A percentile compares a stretch with the other conserved stretches of the same genome.
These are phyloP conservation scores for Colletotrichum echinochloae DNA, from an alignment of 2,329 filamentous ascomycete genomes.

Conservation along the genomic window DNA sequence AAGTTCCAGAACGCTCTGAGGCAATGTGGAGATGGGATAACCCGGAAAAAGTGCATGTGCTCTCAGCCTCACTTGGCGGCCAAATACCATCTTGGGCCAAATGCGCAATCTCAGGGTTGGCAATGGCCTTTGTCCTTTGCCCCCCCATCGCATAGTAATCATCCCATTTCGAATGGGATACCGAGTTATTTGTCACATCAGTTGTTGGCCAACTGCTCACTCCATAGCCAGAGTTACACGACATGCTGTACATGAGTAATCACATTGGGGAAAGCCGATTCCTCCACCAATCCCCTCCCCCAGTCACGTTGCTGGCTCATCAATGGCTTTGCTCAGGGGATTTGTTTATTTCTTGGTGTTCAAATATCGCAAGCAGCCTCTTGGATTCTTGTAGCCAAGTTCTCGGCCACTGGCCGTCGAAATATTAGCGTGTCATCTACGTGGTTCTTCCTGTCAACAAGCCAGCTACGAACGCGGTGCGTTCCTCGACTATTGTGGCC, in stretches of 20 bases:
- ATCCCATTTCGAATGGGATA: slow-evolving; percentile 13
- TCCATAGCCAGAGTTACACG: slow-evolving; percentile 15
- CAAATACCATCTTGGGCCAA: slow-evolving; percentile 31
- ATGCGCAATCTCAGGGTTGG: slow-evolving; percentile 34
- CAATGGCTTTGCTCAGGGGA: neutral
- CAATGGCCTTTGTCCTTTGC: slow-evolving; percentile 29
- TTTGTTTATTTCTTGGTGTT: neutral
- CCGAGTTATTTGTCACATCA: neutral
- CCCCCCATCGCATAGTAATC: slow-evolving; percentile 16
- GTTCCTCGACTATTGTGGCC: slow-evolving; percentile 22
- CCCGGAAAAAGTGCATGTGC: slow-evolving; percentile 17
- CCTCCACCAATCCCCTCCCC: neutral
- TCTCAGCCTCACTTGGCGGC: slow-evolving; percentile 27
- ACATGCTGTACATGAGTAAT: slow-evolving; percentile 35
- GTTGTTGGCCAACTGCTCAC: slow-evolving; percentile 4
- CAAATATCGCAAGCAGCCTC: neutral
- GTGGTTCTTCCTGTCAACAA: slow-evolving; percentile 9
- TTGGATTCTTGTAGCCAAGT: neutral
- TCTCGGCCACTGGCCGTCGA: slow-evolving; percentile 1
- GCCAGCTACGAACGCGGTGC: slow-evolving; percentile 1
- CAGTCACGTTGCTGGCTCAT: neutral
- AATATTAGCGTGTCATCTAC: slow-evolving; percentile 12
- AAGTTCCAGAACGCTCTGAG: slow-evolving; percentile 38
- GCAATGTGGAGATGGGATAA: slow-evolving; percentile 28
- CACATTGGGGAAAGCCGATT: slow-evolving; percentile 15